A percentile compares a stretch with the other conserved stretches of the same genome.
Evolutionary conservation across 495 filamentous ascomycete species (phyloP).

Genomic region (Parachaetomium inaequale): DNA sequence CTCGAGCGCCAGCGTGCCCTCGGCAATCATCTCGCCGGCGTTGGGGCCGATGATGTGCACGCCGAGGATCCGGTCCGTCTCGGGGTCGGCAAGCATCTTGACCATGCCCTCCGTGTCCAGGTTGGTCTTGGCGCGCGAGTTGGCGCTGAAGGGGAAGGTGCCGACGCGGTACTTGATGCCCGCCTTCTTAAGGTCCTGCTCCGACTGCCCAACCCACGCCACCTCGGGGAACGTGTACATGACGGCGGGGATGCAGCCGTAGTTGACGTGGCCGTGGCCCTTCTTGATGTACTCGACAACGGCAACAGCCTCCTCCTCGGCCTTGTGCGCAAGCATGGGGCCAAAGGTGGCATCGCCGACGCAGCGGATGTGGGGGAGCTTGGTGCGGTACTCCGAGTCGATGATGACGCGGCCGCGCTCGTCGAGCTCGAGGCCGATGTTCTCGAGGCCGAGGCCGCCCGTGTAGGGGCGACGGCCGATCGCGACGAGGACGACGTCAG

Average conservation of each 20-base stretch:
- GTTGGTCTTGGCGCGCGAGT: conserved; percentile 98
- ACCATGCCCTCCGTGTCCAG: conserved; percentile 93
- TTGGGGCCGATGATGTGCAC: conserved; percentile 95
- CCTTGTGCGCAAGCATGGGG: conserved; percentile 99
- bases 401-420: conserved; percentile 92
- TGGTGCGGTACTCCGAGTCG: conserved; percentile 97
- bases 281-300: conserved; percentile 96
- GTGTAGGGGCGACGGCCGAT: conserved; percentile 97
- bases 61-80: conserved; percentile 92
- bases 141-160: conserved; percentile 94
- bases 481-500: conserved; percentile 93
- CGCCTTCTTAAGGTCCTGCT: conserved; percentile 88
- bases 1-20: conserved; percentile 91
- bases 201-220: conserved; percentile 97
- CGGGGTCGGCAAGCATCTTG: conserved; percentile 94
- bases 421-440: conserved; percentile 89
- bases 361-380: conserved; percentile 91
- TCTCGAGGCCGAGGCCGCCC: conserved; percentile 83
- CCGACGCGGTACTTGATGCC: conserved; percentile 88
- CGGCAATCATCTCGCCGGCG: conserved; percentile 98
- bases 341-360: conserved; percentile 97
- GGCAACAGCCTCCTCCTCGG: conserved; percentile 95
- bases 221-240: conserved; percentile 99
- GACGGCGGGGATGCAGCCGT: conserved; percentile 93
- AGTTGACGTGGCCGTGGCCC: conserved; percentile 97